Conservation (phyloP, 1,139 yeast species). For the Wickerhamiella infanticola region DNA sequence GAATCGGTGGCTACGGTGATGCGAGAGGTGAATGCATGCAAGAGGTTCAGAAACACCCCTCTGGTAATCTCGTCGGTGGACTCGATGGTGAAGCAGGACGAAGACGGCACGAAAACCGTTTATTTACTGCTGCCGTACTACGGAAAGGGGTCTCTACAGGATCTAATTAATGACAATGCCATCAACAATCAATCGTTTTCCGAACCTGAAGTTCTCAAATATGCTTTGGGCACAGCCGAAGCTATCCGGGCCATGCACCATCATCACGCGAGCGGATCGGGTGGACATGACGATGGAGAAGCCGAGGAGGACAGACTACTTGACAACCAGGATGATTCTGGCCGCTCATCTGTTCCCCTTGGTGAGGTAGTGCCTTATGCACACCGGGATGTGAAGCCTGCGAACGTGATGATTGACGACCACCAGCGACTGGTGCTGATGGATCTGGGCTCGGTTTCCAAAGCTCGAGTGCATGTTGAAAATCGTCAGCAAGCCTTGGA, state of each 20-base stretch:
- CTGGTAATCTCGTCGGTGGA: conserved; percentile 57
- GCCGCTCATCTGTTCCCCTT: conserved; percentile 27
- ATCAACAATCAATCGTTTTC: conserved; percentile 38
- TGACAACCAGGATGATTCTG: conserved; percentile 11
- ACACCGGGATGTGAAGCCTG: conserved; percentile 79
- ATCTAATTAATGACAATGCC: conserved; percentile 48
- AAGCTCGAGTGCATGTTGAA: conserved; percentile 40
- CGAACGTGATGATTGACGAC: conserved; percentile 65
- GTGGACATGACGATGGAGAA: conserved; percentile 10
- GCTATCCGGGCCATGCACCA: conserved; percentile 68
- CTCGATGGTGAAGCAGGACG: conserved; percentile 53
- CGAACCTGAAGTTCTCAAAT: conserved; percentile 45
- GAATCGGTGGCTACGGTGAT: conserved; percentile 59
- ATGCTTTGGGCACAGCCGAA: conserved; percentile 54
- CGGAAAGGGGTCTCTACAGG: conserved; percentile 60
- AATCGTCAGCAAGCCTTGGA: conserved; percentile 59
- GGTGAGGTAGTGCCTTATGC: conserved; percentile 57
- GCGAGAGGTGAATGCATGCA: conserved; percentile 62
- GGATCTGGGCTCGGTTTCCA: conserved; percentile 69
- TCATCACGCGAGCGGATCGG: conserved; percentile 29
- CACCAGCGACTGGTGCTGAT: conserved; percentile 62
- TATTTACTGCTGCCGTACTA: conserved; percentile 69
- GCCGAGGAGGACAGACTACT: conserved; percentile 5
- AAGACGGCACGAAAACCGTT: conserved; percentile 65
- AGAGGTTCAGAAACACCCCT: conserved; percentile 44